phyloP scores from a whole-genome alignment of 139 green algal genomes.

The Chlamydomonas eustigma region DNA sequence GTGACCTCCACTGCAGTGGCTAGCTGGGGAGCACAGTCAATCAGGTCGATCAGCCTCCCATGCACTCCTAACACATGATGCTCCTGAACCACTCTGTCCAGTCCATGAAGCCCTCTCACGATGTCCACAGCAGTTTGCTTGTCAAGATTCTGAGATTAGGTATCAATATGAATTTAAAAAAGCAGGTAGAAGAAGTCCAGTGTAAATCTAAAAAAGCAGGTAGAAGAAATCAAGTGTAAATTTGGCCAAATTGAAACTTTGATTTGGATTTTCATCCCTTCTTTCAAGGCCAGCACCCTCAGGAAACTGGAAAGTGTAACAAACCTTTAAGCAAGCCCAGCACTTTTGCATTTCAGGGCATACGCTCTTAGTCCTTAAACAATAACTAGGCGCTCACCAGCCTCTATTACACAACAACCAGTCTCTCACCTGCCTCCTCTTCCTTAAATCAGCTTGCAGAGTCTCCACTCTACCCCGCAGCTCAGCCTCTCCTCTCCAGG shows the following conservation, averaged over 20 bases:
- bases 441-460: slow-evolving; percentile 10
- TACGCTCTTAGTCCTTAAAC: too few species aligned
- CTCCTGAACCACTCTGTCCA: slow-evolving; percentile 24
- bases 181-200: not conserved
- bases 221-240: too few species aligned
- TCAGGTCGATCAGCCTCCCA: slow-evolving; percentile 88
- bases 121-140: slow-evolving; percentile 61
- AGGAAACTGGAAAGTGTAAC: too few species aligned
- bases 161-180: not conserved
- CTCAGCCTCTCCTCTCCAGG: slow-evolving; percentile 48
- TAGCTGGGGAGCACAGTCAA: slow-evolving; percentile 65
- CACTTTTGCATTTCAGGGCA: too few species aligned
- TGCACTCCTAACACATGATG: slow-evolving; percentile 64
- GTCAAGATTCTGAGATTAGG: not conserved
- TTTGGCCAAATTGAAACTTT: too few species aligned
- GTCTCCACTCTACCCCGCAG: slow-evolving; percentile 14
- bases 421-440: slow-evolving; percentile 15
- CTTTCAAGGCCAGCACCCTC: too few species aligned
- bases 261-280: too few species aligned
- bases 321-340: too few species aligned
- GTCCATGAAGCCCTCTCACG: slow-evolving; percentile 46
- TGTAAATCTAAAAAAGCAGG: too few species aligned
- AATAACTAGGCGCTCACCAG: too few species aligned
- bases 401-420: too few species aligned
- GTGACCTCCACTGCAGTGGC: slow-evolving; percentile 84